Evolutionary conservation across 2,329 filamentous ascomycete genomes (phyloP), one percentile per base, ranked within the genome.

Genomic region (Colletotrichum caudatum): DNA sequence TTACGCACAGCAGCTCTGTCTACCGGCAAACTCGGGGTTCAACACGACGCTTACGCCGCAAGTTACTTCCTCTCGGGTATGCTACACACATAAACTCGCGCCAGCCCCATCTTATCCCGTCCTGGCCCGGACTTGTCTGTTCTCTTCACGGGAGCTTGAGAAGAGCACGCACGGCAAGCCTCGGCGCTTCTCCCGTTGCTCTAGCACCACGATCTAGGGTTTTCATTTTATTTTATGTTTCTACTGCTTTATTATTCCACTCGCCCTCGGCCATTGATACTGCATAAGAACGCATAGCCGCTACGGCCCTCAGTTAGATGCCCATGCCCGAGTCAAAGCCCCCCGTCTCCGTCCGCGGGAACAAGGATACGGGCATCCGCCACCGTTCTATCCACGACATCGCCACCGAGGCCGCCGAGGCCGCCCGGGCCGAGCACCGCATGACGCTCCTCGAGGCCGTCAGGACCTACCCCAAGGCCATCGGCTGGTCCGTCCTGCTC

Each of bases 401-500:
- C 53, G 76, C 78, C 8, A 77, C 78, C 20, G 83, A 84, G 41
- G 84, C 83, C 29, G 82, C 81, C 73, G 75, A 81, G 16, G 84
- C 82, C 3, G 78, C 83, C 23, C 78, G 81, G 5, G 76, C 78
- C 4, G 84, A 85, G 74, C 83, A 81, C 58, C 62, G 78, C 16
- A 84, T 85, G 83, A 80, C 78, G 5, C 78, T 85, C 7, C 74
- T 78, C 71, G 74, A 81, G 53, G 82, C 83, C 11, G 69, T 84
- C 72, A 81, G 79, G 72, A 79, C 81, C 0, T 86, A 85, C 54
- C 84, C 83, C 46, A 84, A 86, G 53, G 84, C 84, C 23, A 84
- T 86, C 46, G 81, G 79, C 33, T 86, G 84, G 84, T 86, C 84
- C 0, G 76, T 84, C 44, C 77, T 86, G 0, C 73, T 86, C 14